These are phyloP conservation scores for Phytopythium oedochilum DNA, from an alignment of 352 stramenopile genomes.

Conservation along the genomic window DNA sequence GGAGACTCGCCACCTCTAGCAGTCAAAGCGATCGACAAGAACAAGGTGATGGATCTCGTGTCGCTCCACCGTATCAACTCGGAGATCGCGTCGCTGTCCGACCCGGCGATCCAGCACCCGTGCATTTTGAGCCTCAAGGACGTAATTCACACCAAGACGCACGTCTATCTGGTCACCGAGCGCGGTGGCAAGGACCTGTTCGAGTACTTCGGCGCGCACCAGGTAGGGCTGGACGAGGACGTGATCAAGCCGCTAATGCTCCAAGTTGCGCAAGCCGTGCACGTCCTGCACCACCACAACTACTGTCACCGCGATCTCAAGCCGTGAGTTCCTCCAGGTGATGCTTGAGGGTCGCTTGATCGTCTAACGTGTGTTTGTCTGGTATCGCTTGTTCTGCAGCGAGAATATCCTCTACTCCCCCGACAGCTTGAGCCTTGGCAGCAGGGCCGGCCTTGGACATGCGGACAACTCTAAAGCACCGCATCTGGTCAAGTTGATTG, in stretches of 20 bases:
- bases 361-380: neutral
- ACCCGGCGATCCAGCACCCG: conserved; percentile 44
- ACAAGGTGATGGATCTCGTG: conserved; percentile 68
- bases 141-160: conserved; percentile 71
- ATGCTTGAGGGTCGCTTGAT: neutral
- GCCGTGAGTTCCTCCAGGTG: conserved; percentile 26
- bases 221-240: conserved; percentile 40
- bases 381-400: no score
- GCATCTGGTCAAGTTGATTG: conserved; percentile 64
- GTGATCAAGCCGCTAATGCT: conserved; percentile 37
- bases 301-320: conserved; percentile 82
- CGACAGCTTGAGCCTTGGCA: conserved; percentile 6
- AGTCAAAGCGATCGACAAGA: conserved; percentile 85
- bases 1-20: conserved; percentile 30
- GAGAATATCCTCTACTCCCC: conserved; percentile 72
- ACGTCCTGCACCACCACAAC: conserved; percentile 53
- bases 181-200: conserved; percentile 82
- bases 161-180: conserved; percentile 84
- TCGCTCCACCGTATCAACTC: conserved; percentile 72
- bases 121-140: conserved; percentile 66
- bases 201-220: conserved; percentile 59
- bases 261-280: conserved; percentile 42
- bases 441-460: neutral
- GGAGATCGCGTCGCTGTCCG: conserved; percentile 75
- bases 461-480: neutral